phyloP scores from a whole-genome alignment of 805 yeast species.

The Wickerhamiella bombiphila region DNA sequence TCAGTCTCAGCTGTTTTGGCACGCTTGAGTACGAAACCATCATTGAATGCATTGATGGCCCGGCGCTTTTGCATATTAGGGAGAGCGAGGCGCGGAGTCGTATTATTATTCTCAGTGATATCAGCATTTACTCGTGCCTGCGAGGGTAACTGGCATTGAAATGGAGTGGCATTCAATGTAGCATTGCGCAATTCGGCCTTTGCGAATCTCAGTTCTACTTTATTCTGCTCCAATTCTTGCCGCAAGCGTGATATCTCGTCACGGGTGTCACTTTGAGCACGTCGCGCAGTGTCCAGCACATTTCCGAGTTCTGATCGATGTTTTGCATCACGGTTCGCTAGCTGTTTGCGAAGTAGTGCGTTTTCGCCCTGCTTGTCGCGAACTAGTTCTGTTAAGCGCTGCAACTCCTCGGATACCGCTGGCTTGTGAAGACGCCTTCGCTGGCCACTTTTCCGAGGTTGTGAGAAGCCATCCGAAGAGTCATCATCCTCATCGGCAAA shows the following conservation, averaged over 20 bases:
- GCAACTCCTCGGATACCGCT: conserved; percentile 3
- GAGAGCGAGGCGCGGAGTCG: too few species aligned
- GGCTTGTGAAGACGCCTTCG: background rate
- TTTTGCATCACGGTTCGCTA: conserved; percentile 26
- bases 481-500: too few species aligned
- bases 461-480: too few species aligned
- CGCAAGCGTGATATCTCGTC: conserved; percentile 29
- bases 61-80: too few species aligned
- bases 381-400: conserved; percentile 9
- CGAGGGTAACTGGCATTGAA: too few species aligned
- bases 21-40: conserved; percentile 21
- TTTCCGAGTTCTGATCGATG: conserved; percentile 21
- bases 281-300: conserved; percentile 14
- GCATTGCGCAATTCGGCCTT: conserved; percentile 13
- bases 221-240: conserved; percentile 30
- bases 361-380: conserved; percentile 56
- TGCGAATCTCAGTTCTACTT: conserved; percentile 43
- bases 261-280: conserved; percentile 19
- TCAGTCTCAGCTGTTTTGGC: too few species aligned
- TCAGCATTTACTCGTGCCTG: background rate
- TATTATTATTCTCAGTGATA: too few species aligned
- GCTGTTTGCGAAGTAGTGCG: conserved; percentile 56
- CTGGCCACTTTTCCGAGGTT: conserved; percentile 5
- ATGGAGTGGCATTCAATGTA: conserved; percentile 3
- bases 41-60: conserved; percentile 19